These are phyloP conservation scores for Microbotryomycetes sp. DNA, from an alignment of 1,284 basidiomycete genomes.

Conservation along the genomic window DNA sequence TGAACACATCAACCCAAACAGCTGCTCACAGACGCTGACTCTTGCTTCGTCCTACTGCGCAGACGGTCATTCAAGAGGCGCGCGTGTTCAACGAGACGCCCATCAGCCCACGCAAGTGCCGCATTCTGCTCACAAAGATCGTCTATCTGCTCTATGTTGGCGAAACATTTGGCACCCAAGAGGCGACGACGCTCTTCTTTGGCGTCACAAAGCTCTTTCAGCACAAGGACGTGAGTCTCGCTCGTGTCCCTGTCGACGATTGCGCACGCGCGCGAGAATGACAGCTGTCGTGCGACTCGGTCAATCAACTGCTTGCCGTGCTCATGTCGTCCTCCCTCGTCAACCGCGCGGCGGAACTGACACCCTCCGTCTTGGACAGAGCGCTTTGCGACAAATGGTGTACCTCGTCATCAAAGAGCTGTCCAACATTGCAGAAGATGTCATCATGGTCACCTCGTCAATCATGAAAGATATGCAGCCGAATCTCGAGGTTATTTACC, in stretches of 20 bases:
- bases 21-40: no score
- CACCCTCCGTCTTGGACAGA: slow-evolving; percentile 48
- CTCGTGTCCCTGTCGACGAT: background rate
- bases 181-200: slow-evolving; percentile 97
- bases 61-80: slow-evolving; percentile 91
- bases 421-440: slow-evolving; percentile 90
- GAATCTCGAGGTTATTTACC: slow-evolving; percentile 96
- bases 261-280: background rate
- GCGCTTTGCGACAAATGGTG: slow-evolving; percentile 92
- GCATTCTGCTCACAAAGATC: slow-evolving; percentile 90
- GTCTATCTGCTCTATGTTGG: slow-evolving; percentile 95
- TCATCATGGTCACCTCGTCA: slow-evolving; percentile 99
- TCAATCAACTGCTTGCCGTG: no score
- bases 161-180: slow-evolving; percentile 89
- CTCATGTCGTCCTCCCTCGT: no score
- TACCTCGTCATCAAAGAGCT: slow-evolving; percentile 99
- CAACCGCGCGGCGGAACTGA: no score
- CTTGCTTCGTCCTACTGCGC: background rate
- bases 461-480: slow-evolving; percentile 99
- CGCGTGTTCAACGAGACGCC: slow-evolving; percentile 99
- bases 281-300: no score
- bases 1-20: no score
- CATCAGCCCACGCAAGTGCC: slow-evolving; percentile 77
- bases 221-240: slow-evolving; percentile 84
- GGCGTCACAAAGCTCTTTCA: slow-evolving; percentile 99